A percentile compares a stretch with the other conserved stretches of the same genome.
Conservation (phyloP, 805 yeast species). For the Starmerella apis region DNA sequence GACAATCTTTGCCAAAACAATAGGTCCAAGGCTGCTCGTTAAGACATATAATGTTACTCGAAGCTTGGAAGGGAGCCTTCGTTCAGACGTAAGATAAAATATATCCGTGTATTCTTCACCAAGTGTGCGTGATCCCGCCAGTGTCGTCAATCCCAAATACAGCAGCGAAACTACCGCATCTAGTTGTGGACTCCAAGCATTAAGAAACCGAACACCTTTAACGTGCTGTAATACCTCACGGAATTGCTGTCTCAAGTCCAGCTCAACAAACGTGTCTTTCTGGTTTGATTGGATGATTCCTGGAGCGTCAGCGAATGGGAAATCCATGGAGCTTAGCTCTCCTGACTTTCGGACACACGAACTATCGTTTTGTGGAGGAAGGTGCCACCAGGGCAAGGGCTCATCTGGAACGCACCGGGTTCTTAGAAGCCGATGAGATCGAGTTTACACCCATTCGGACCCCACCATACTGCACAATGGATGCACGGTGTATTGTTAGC, state of each 20-base stretch:
- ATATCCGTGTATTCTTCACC: constrained; percentile 90
- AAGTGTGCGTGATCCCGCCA: constrained; percentile 64
- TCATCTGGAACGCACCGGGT: neutral
- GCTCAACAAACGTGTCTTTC: constrained; percentile 68
- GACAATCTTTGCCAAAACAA: constrained; percentile 28
- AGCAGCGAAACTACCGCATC: constrained; percentile 46
- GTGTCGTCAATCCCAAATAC: constrained; percentile 67
- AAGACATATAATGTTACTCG: constrained; percentile 50
- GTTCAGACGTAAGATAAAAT: constrained; percentile 26
- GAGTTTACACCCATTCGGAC: too few species aligned
- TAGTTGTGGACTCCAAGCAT: constrained; percentile 53
- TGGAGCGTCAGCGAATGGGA: constrained; percentile 78
- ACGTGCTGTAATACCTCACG: constrained; percentile 45
- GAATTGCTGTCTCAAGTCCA: constrained; percentile 44
- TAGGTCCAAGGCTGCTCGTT: constrained; percentile 56
- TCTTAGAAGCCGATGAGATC: too few species aligned
- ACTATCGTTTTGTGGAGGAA: neutral
- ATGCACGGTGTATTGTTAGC: too few species aligned
- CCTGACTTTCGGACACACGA: neutral
- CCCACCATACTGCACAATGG: too few species aligned
- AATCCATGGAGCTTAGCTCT: constrained; percentile 19
- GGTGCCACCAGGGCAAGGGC: constrained; percentile 7
- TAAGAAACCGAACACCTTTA: constrained; percentile 47
- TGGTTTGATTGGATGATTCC: constrained; percentile 84
- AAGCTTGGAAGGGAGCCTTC: constrained; percentile 24